Evolutionary conservation across 2,329 filamentous ascomycete species (phyloP), one percentile per base, ranked within the genome.

Genomic region (Nothophoma quercina): DNA sequence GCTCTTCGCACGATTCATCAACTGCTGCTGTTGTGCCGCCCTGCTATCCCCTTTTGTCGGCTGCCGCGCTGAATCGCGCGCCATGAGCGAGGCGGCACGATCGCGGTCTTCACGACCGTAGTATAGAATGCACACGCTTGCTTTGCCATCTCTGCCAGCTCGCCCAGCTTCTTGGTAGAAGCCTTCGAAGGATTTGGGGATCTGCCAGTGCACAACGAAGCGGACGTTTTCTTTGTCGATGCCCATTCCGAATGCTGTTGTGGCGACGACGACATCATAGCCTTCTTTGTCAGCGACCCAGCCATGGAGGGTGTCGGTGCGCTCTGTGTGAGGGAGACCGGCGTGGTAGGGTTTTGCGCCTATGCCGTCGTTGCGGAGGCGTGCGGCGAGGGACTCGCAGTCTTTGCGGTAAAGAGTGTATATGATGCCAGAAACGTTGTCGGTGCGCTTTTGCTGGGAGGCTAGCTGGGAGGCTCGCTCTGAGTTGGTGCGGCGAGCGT

Each of bases 151-250:
- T 32, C 93, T 85, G 0, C 93, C 93, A 5, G 93, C 93, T 30
- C 93, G 88, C 0, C 93, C 93, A 2, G 91, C 93, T 80, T 98
- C 93, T 75, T 98, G 93, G 67, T 97, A 96, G 70, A 95, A 97
- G 1, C 93, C 91, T 72, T 98, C 93, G 70, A 98, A 96, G 3
- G 89, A 95, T 69, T 96, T 96, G 8, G 93, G 91, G 8, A 96
- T 83, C 53, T 91, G 89, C 92, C 93, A 98, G 75, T 98, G 93
- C 1, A 95, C 87, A 1, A 98, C 93, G 65, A 97, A 97, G 2
- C 93, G 89, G 9, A 98, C 93, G 63, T 96, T 89, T 44, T 95
- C 87, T 74, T 97, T 97, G 74, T 98, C 93, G 59, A 98, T 97
- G 21, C 93, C 93, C 93, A 98, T 98, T 2, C 93, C 93, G 67